Evolutionary conservation across 177 flowering plant genomes (phyloP).

Genomic region (Vitis hybrid): DNA sequence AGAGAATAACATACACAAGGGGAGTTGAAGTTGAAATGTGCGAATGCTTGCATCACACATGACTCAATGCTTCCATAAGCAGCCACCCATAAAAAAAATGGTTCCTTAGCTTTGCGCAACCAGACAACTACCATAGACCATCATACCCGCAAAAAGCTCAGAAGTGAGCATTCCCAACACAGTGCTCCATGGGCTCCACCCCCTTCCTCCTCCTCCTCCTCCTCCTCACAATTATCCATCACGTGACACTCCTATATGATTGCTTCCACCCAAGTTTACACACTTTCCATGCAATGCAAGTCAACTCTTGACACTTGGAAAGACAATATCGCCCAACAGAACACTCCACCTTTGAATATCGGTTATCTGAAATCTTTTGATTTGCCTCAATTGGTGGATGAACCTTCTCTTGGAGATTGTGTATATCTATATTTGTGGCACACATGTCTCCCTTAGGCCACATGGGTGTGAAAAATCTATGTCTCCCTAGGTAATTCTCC

Average conservation of each 20-base stretch:
- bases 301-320: neutral
- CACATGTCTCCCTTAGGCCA: no score
- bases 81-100: conserved; percentile 36
- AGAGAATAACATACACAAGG: no score
- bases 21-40: no score
- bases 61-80: conserved; percentile 63
- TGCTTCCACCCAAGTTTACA: conserved; percentile 4
- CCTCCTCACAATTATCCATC: conserved; percentile 23
- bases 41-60: conserved; percentile 51
- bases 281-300: neutral
- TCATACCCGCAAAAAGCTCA: conserved; percentile 27
- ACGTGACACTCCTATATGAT: conserved; percentile 20
- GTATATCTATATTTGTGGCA: no score
- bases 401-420: no score
- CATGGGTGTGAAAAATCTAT: no score
- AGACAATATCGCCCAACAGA: neutral
- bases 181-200: conserved; percentile 59
- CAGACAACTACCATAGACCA: conserved; percentile 38
- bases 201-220: conserved; percentile 12
- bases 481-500: no score
- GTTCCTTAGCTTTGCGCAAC: conserved; percentile 32
- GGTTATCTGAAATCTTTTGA: no score
- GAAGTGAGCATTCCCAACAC: conserved; percentile 18
- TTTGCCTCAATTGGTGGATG: no score
- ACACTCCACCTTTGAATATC: no score